Evolutionary conservation across 2,329 filamentous ascomycete genomes (phyloP).

Genomic region (Pestalotiopsis sp.): DNA sequence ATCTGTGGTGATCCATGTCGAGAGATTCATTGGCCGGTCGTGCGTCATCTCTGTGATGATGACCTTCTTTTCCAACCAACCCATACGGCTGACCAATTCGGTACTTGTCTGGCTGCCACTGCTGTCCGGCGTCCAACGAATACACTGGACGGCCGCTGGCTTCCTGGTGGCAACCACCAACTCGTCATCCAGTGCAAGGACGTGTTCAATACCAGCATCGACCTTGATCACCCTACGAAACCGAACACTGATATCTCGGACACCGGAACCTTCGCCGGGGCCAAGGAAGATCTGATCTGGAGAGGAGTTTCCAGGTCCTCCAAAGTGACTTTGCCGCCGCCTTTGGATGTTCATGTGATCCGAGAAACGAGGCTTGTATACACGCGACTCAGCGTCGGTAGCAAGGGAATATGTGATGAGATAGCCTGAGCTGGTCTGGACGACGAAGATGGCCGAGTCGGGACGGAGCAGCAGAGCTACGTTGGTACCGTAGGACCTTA

Average conservation of each 20-base stretch:
- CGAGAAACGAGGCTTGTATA: constrained; percentile 83
- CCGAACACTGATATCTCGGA: constrained; percentile 84
- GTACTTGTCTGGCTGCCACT: constrained; percentile 85
- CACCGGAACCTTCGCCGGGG: constrained; percentile 79
- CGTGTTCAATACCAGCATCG: constrained; percentile 89
- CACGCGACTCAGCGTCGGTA: constrained; percentile 77
- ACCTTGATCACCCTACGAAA: constrained; percentile 99
- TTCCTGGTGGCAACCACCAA: constrained; percentile 89
- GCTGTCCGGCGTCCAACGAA: constrained; percentile 87
- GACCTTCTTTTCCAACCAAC: constrained; percentile 79
- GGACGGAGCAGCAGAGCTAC: constrained; percentile 83
- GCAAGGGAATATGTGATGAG: constrained; percentile 94
- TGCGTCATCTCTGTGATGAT: constrained; percentile 84
- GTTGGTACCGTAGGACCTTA: constrained; percentile 84
- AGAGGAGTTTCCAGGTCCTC: constrained; percentile 54
- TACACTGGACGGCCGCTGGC: constrained; percentile 94
- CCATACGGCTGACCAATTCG: constrained; percentile 85
- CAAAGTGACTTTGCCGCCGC: constrained; percentile 63
- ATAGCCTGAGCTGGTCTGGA: constrained; percentile 84
- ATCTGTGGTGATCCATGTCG: constrained; percentile 88
- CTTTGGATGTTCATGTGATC: constrained; percentile 67
- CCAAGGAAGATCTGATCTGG: constrained; percentile 71
- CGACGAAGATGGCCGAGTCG: constrained; percentile 88
- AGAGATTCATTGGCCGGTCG: constrained; percentile 94
- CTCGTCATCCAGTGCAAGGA: constrained; percentile 88